Base-by-base conservation (phyloP, 768 basidiomycete genomes). In the Coprinopsis cinerea region DNA sequence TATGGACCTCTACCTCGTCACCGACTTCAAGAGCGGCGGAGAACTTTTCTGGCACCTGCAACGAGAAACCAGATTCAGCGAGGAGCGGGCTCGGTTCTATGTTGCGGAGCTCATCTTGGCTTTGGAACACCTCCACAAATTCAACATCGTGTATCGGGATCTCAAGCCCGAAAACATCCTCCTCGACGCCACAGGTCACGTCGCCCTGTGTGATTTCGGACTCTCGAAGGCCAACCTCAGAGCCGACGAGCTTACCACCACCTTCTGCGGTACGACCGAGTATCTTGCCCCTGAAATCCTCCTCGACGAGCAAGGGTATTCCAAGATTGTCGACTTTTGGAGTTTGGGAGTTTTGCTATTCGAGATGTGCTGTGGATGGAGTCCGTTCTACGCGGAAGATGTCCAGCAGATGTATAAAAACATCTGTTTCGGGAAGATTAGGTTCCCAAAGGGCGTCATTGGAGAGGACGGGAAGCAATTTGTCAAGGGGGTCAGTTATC, bases 311-410 rank as follows among this genome's bases (percentile, higher is more conserved):
- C 92, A 95, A 55, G 96, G 96, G 11, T 98, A 99, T 67, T 92
- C 89, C 40, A 98, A 98, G 69, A 83, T 96, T 43, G 96, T 99
- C 57, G 96, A 99, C 65, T 99, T 98, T 65, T 99, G 96, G 94
- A 89, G 86, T 41, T 71, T 97, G 17, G 95, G 94, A 27, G 96
- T 98, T 1, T 74, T 99, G 26, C 74, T 99, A 20, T 99, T 98
- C 64, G 96, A 99, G 70, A 99, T 99, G 96, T 98, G 96, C 61
- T 99, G 96, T 58, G 96, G 96, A 4, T 98, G 96, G 96, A 92
- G 89, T 63, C 96, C 96, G 35, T 99, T 98, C 71, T 99, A 98
- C 61, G 94, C 95, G 15, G 96, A 99, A 61, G 96, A 99, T 63
- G 96, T 92, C 3, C 95, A 99, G 65, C 91, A 95, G 69, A 99